Evolutionary conservation across 2,329 filamentous ascomycete species (phyloP).

Genomic region (Talaromyces sp.): DNA sequence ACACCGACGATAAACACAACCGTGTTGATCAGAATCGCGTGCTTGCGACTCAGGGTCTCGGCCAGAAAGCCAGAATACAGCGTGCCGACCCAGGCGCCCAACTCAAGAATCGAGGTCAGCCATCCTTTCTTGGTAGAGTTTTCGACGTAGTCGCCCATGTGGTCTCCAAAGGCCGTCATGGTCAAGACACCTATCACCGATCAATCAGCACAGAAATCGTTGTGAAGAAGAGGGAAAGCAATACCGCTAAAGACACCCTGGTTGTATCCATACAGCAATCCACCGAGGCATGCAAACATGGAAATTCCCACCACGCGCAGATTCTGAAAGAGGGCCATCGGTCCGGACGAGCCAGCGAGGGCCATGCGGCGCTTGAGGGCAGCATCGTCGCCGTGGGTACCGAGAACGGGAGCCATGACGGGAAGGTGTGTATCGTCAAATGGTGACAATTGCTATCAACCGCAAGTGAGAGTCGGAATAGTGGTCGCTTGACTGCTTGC

Average conservation of each 20-base stretch:
- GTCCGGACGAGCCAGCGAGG: slow-evolving; percentile 50
- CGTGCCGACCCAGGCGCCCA: slow-evolving; percentile 71
- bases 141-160: slow-evolving; percentile 20
- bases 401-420: not conserved
- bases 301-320: slow-evolving; percentile 56
- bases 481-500: not conserved
- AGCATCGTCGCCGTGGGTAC: slow-evolving; percentile 37
- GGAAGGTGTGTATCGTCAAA: not conserved
- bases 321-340: slow-evolving; percentile 52
- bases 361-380: slow-evolving; percentile 48
- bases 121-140: slow-evolving; percentile 21
- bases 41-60: slow-evolving; percentile 63
- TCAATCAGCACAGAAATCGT: not conserved
- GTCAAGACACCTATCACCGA: slow-evolving; percentile 11
- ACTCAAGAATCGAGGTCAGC: slow-evolving; percentile 57
- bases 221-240: not conserved
- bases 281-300: slow-evolving; percentile 58
- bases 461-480: not conserved
- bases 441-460: not conserved
- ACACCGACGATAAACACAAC: slow-evolving; percentile 54
- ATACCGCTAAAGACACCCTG: slow-evolving; percentile 19
- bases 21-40: slow-evolving; percentile 38
- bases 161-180: slow-evolving; percentile 11
- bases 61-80: slow-evolving; percentile 66
- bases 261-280: slow-evolving; percentile 31